phyloP scores from a whole-genome alignment of 352 stramenopile genomes.

The Peronospora belbahrii region DNA sequence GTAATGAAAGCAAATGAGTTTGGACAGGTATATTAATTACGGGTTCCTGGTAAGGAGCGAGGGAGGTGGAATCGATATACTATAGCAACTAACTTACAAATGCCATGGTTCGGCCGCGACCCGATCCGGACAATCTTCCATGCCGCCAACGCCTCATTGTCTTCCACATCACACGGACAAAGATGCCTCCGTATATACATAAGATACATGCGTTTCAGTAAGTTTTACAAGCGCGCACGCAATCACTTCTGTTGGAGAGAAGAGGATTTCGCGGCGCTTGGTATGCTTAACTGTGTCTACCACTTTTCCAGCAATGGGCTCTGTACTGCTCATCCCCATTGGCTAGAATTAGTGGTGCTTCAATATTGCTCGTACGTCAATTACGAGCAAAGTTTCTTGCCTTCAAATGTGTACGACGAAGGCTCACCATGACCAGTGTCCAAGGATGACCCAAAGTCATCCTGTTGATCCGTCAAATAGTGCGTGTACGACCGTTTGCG shows the following conservation, averaged over 20 bases:
- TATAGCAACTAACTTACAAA: constrained; percentile 43
- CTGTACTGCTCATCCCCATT: constrained; percentile 2
- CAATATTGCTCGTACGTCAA: constrained; percentile 7
- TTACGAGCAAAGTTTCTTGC: constrained; percentile 73
- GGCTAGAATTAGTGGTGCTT: constrained; percentile 3
- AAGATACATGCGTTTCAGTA: constrained; percentile 34
- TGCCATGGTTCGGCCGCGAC: constrained; percentile 3
- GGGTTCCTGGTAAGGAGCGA: neutral
- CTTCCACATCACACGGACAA: constrained; percentile 4
- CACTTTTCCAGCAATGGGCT: constrained; percentile 6
- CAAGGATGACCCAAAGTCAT: constrained; percentile 29
- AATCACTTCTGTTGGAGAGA: constrained; percentile 31
- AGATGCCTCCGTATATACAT: constrained; percentile 26
- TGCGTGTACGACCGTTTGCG: constrained; percentile 73
- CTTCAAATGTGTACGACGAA: constrained; percentile 58
- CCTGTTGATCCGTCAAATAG: constrained; percentile 57
- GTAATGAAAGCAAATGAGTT: constrained; percentile 11
- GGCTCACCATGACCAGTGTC: constrained; percentile 27
- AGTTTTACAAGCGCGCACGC: constrained; percentile 10
- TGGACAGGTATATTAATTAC: constrained; percentile 20
- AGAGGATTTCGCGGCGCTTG: constrained; percentile 9
- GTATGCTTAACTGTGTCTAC: constrained; percentile 15
- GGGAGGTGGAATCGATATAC: constrained; percentile 24
- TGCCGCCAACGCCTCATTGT: constrained; percentile 5
- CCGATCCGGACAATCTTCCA: constrained; percentile 17